Percentiles rank a stretch among this genome's conserved stretches.
Evolutionary conservation across 2,329 filamentous ascomycete species (phyloP).

Genomic region (Apiospora koreana): DNA sequence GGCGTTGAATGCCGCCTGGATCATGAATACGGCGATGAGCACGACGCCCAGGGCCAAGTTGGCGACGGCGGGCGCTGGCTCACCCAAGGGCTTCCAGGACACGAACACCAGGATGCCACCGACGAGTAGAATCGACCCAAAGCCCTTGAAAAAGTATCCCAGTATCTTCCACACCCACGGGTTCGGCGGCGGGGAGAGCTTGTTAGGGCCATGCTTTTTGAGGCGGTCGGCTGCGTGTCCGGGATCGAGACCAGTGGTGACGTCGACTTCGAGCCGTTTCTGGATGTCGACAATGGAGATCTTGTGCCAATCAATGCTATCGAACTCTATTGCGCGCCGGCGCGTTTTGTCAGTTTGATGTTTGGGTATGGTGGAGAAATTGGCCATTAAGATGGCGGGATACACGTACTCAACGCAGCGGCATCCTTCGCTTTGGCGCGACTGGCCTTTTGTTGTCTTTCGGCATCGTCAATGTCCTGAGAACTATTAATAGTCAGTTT

Average conservation of each 20-base stretch:
- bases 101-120: slow-evolving; percentile 49
- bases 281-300: not conserved
- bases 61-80: slow-evolving; percentile 39
- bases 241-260: not conserved
- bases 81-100: slow-evolving; percentile 47
- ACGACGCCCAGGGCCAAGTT: slow-evolving; percentile 48
- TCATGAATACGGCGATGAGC: slow-evolving; percentile 46
- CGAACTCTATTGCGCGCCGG: not conserved
- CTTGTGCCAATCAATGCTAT: not conserved
- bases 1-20: slow-evolving; percentile 47
- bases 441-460: not conserved
- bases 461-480: not conserved
- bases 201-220: slow-evolving; percentile 42
- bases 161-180: slow-evolving; percentile 44
- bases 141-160: slow-evolving; percentile 47
- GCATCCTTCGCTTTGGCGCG: not conserved
- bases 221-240: slow-evolving; percentile 33
- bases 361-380: not conserved
- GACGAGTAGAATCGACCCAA: slow-evolving; percentile 48
- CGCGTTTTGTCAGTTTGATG: not conserved
- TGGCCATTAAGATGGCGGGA: not conserved
- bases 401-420: not conserved
- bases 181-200: slow-evolving; percentile 40
- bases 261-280: not conserved
- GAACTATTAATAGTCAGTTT: not conserved